phyloP scores from a whole-genome alignment of 441 rosid species.

The Arabidopsis hybrid region DNA sequence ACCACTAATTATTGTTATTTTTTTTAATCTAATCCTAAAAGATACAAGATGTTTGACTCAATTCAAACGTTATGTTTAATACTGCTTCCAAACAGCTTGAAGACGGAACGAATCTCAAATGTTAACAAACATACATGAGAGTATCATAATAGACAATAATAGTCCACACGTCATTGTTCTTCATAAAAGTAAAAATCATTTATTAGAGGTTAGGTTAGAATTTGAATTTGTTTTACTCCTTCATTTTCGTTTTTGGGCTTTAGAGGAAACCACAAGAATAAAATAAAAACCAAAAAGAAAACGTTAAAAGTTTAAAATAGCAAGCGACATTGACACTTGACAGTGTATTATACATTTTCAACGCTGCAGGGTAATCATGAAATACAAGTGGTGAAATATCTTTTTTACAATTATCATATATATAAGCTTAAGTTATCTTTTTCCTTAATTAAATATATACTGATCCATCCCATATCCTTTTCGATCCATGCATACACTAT shows the following conservation, averaged over 20 bases:
- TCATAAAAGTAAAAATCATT: slow-evolving; percentile 11
- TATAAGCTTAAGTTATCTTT: background rate
- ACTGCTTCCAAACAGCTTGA: slow-evolving; percentile 34
- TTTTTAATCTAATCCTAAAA: too few relatives aligned
- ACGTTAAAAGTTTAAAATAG: slow-evolving; percentile 22
- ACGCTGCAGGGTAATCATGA: slow-evolving; percentile 28
- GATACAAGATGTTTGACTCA: slow-evolving; percentile 7
- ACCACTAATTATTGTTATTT: too few relatives aligned
- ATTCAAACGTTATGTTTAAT: slow-evolving; percentile 18
- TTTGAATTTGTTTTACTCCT: slow-evolving; percentile 12
- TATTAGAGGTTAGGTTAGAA: slow-evolving; percentile 30
- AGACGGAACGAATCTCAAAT: slow-evolving; percentile 36
- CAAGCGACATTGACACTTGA: slow-evolving; percentile 17
- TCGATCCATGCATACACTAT: background rate
- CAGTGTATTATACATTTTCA: slow-evolving; percentile 13
- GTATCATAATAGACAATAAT: background rate
- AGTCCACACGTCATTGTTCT: slow-evolving; percentile 14
- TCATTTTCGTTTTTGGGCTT: background rate
- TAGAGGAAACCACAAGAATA: slow-evolving; percentile 1
- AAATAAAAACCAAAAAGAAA: slow-evolving; percentile 23
- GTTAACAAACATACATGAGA: background rate
- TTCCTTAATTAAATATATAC: background rate
- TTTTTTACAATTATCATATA: too few relatives aligned
- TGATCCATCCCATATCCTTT: slow-evolving; percentile 23
- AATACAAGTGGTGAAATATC: background rate